Evolutionary conservation across 495 filamentous ascomycete species (phyloP).

Genomic region (Cairneyella variabilis): DNA sequence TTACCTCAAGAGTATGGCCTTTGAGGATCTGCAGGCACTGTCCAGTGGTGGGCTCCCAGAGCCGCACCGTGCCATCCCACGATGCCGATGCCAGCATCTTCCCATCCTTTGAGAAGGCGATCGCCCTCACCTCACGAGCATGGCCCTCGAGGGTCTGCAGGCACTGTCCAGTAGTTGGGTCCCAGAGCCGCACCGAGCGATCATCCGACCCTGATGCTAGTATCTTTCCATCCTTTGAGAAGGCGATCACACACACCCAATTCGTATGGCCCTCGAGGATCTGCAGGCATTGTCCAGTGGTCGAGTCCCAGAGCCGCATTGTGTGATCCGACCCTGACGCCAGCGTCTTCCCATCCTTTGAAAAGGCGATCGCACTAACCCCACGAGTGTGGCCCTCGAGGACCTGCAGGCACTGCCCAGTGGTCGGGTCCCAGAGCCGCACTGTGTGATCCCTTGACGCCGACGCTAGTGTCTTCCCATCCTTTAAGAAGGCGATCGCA

Average conservation of each 20-base stretch:
- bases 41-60: slow-evolving; percentile 20
- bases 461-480: no score
- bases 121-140: neutral
- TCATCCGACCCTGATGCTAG: slow-evolving; percentile 16
- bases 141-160: slow-evolving; percentile 9
- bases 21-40: slow-evolving; percentile 17
- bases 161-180: slow-evolving; percentile 17
- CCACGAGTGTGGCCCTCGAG: no score
- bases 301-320: no score
- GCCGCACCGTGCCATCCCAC: slow-evolving; percentile 10
- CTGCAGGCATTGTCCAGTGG: no score
- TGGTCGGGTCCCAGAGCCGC: no score
- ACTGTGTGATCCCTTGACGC: no score
- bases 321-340: no score
- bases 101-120: slow-evolving; percentile 1
- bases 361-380: no score
- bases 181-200: slow-evolving; percentile 17
- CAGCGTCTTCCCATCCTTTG: no score
- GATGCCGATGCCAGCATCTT: slow-evolving; percentile 16
- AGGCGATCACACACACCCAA: slow-evolving; percentile 10
- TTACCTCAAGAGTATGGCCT: no score
- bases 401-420: no score
- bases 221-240: slow-evolving; percentile 19
- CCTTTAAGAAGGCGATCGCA: no score
- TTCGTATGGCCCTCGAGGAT: slow-evolving; percentile 23